Conservation (phyloP, 371 early-diverging fungal species). For the Syncephalastrum monosporum region DNA sequence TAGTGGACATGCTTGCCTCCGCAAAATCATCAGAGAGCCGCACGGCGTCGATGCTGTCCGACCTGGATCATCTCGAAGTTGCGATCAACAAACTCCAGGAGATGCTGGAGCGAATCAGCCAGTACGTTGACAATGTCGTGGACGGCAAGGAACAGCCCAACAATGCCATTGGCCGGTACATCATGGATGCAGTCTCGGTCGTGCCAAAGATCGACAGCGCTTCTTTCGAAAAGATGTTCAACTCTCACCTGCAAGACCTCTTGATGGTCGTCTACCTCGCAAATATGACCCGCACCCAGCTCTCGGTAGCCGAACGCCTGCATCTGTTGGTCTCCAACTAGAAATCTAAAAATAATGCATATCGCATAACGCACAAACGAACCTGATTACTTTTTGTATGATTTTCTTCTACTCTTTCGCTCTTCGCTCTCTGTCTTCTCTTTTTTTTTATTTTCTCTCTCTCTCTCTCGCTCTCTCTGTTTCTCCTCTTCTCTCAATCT, state of each 20-base stretch:
- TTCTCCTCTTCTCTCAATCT: background rate
- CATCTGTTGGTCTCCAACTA: constrained; percentile 69
- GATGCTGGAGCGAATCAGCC: constrained; percentile 83
- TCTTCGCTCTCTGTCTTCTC: constrained; percentile 1
- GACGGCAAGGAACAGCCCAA: constrained; percentile 68
- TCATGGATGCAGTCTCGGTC: constrained; percentile 90
- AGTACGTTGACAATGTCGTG: constrained; percentile 82
- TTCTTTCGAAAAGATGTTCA: constrained; percentile 89
- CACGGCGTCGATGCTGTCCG: constrained; percentile 68
- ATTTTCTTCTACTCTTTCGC: background rate
- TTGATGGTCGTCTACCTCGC: constrained; percentile 94
- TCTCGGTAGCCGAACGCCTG: constrained; percentile 88
- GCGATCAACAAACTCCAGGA: constrained; percentile 75
- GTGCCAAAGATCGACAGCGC: constrained; percentile 85
- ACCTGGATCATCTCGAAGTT: constrained; percentile 88
- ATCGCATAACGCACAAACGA: background rate
- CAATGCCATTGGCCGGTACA: constrained; percentile 84
- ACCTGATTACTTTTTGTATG: too few species aligned
- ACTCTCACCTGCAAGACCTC: constrained; percentile 89
- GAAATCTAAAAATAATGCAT: constrained; percentile 5
- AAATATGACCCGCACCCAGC: constrained; percentile 92
- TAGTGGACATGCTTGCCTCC: constrained; percentile 78
- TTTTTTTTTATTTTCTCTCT: constrained; percentile 4
- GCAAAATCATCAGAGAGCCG: constrained; percentile 61
- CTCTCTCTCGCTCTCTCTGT: background rate